Percentiles rank a stretch among this genome's conserved stretches.
Conservation (phyloP, 805 yeast species). For the Candida ortonii region DNA sequence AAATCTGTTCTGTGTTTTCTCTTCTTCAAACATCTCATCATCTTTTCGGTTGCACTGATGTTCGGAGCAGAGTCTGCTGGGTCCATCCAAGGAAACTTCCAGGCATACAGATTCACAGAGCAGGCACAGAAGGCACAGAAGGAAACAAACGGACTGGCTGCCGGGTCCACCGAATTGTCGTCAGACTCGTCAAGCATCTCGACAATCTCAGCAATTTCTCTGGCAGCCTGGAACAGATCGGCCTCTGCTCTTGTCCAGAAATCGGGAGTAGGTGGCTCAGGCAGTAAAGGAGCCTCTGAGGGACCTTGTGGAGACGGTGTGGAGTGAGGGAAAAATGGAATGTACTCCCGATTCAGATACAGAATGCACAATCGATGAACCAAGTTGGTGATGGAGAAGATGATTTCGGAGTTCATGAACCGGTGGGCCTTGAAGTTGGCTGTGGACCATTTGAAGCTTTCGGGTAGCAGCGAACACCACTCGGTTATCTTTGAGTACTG, state of each 20-base stretch:
- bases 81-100: slow-evolving; percentile 14
- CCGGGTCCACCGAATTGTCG: slow-evolving; percentile 3
- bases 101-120: slow-evolving; percentile 6
- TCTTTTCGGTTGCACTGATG: slow-evolving; percentile 1
- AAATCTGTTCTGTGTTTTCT: slow-evolving; percentile 1
- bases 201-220: slow-evolving; percentile 7
- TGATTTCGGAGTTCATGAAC: slow-evolving; percentile 2
- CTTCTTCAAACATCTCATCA: slow-evolving; percentile 4
- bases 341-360: slow-evolving; percentile 10
- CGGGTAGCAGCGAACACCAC: slow-evolving; percentile 5
- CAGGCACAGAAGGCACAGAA: slow-evolving; percentile 8
- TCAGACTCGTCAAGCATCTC: slow-evolving; percentile 2
- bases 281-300: slow-evolving; percentile 9
- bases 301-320: slow-evolving; percentile 10
- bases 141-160: slow-evolving; percentile 8
- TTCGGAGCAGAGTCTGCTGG: slow-evolving; percentile 1
- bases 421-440: slow-evolving; percentile 4
- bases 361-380: slow-evolving; percentile 6
- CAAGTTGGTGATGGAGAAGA: slow-evolving; percentile 1
- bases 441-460: slow-evolving; percentile 4
- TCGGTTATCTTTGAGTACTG: background rate
- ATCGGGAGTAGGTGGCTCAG: slow-evolving; percentile 5
- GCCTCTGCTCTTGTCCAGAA: slow-evolving; percentile 3
- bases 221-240: slow-evolving; percentile 5
- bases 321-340: slow-evolving; percentile 13